Base-by-base conservation (phyloP, 1,284 basidiomycete genomes). In the Fomitopsis betulina region DNA sequence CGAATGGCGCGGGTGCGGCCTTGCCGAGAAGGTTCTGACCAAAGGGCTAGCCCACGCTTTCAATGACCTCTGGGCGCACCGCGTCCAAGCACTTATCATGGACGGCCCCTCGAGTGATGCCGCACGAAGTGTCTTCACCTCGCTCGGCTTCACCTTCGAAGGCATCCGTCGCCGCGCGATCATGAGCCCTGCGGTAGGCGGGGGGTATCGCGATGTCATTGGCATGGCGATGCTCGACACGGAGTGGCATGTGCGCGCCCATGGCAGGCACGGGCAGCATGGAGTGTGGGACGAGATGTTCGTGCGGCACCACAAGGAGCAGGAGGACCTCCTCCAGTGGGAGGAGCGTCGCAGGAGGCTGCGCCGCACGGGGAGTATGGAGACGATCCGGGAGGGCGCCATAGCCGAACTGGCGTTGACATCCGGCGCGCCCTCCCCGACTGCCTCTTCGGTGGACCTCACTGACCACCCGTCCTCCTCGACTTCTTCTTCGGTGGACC, bases 211-310 rank as follows among this genome's bases (percentile, higher is more conserved):
- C 60, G 84, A 87, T 63, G 79, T 83, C 21, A 82, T 79, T 2
- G 81, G 81, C 60, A 71, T 86, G 57, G 83, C 77, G 8, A 74
- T 88, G 61, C 69, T 89, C 58, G 84, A 82, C 57, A 86, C 82
- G 0, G 84, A 87, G 54, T 89, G 84, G 83, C 61, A 74, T 43
- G 66, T 80, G 58, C 76, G 75, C 58, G 51, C 42, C 8, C 15
- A 43, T 35, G 35, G 38, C 21, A 52, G 39, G 19, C 58, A 65
- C 37, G 70, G 74, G 0, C 73, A 77, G 2, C 64, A 68, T 35
- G 76, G 76, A 1, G 64, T 82, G 8, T 89, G 87, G 87, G 86
- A 87, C 57, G 85, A 85, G 65, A 73, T 89, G 58, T 75, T 89
- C 54, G 62, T 65, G 27, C 74, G 87, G 37, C 86, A 89, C 64